Evolutionary conservation across 2,329 filamentous ascomycete genomes (phyloP), one percentile per base, ranked within the genome.

Genomic region (Aspergillus texensis): DNA sequence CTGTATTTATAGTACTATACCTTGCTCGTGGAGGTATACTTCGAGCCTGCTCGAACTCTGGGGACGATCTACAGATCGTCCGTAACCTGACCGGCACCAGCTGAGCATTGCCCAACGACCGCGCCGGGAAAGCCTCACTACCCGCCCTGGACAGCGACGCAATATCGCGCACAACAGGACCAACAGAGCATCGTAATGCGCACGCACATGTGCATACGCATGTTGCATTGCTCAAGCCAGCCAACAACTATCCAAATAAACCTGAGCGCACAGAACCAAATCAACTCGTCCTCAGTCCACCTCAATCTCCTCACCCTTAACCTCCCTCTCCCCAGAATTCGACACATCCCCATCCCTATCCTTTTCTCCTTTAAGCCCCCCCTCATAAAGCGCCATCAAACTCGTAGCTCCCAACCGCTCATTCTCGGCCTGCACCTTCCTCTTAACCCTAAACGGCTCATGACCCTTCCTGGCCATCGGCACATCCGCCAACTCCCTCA

Each of bases 401-500:
- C 70, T 75, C 43, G 48, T 62, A 24, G 63, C 73, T 6, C 75
- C 74, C 64, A 73, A 63, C 54, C 61, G 39, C 64, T 67, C 62
- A 57, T 69, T 71, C 39, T 71, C 61, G 50, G 43, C 48, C 43
- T 62, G 50, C 34, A 72, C 58, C 59, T 65, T 68, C 50, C 50
- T 61, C 68, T 70, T 70, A 21, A 70, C 60, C 24, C 63, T 55
- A 56, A 57, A 56, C 45, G 70, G 64, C 36, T 71, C 58, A 14
- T 46, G 54, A 58, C 60, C 50, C 46, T 77, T 78, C 52, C 67
- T 66, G 52, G 68, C 63, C 62, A 69, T 61, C 46, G 77, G 67
- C n/a, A 69, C 70, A 68, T 79, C 77, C 26, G 72, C 76, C 50
- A 77, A 60, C 53, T 70, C 71, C 30, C 45, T 58, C n/a, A 75